Evolutionary conservation across 257 asterid species (phyloP).

Genomic region (Osmanthus fragrans): DNA sequence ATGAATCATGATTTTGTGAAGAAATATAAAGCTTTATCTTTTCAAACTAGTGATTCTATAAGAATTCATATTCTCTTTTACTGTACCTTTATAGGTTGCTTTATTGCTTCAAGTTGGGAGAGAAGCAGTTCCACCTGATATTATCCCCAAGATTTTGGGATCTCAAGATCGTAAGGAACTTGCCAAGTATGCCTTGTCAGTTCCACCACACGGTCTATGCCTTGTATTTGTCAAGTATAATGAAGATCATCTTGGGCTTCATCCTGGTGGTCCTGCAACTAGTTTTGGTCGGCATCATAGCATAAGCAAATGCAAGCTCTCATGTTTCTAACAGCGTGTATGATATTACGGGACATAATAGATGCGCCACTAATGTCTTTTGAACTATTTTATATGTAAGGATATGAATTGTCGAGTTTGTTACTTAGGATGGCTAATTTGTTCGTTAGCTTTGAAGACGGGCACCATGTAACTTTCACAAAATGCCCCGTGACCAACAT

Average conservation of each 20-base stretch:
- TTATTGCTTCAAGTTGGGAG: constrained; percentile 86
- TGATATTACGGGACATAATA: neutral
- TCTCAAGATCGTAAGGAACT: constrained; percentile 79
- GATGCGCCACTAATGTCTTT: neutral
- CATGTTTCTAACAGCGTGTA: constrained; percentile 16
- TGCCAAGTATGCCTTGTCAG: constrained; percentile 58
- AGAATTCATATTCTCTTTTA: neutral
- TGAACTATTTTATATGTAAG: neutral
- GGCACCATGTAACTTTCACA: neutral
- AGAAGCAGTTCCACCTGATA: constrained; percentile 71
- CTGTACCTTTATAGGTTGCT: constrained; percentile 55
- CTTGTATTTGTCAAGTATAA: constrained; percentile 53
- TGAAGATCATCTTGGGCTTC: constrained; percentile 66
- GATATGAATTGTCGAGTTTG: neutral
- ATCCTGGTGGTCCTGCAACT: constrained; percentile 49
- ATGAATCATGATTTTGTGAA: neutral
- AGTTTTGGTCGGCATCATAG: constrained; percentile 67
- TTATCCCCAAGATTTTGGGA: constrained; percentile 62
- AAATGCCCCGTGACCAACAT: neutral
- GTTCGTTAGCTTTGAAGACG: neutral
- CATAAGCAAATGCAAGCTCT: constrained; percentile 64
- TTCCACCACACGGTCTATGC: constrained; percentile 83
- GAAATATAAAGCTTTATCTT: neutral
- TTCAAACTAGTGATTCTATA: neutral
- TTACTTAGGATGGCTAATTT: neutral